These are phyloP conservation scores for Mucor plumbeus DNA, from an alignment of 371 early-diverging fungal species.

Conservation along the genomic window DNA sequence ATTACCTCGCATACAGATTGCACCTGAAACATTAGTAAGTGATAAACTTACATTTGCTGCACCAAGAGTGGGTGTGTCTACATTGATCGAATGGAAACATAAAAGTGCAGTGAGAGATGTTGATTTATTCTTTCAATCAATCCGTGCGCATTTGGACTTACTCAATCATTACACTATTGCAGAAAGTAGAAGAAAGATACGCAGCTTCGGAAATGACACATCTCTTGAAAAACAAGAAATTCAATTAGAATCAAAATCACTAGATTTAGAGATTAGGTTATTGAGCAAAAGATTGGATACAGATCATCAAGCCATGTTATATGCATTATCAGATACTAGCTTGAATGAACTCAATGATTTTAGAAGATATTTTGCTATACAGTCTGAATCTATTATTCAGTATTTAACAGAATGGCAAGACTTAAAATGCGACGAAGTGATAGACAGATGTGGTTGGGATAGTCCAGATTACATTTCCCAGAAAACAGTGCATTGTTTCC, in stretches of 20 bases:
- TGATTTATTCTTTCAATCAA: slow-evolving; percentile 33
- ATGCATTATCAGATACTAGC: slow-evolving; percentile 24
- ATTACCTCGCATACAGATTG: slow-evolving; percentile 47
- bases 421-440: slow-evolving; percentile 22
- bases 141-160: slow-evolving; percentile 30
- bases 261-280: slow-evolving; percentile 19
- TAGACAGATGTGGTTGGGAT: slow-evolving; percentile 37
- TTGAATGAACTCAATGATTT: slow-evolving; percentile 45
- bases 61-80: slow-evolving; percentile 18
- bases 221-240: not conserved
- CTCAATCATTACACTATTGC: slow-evolving; percentile 20
- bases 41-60: not conserved
- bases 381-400: slow-evolving; percentile 29
- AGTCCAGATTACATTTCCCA: slow-evolving; percentile 40
- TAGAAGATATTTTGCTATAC: slow-evolving; percentile 39
- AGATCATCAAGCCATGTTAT: slow-evolving; percentile 26
- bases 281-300: slow-evolving; percentile 27
- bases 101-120: slow-evolving; percentile 28
- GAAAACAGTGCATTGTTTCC: slow-evolving; percentile 71
- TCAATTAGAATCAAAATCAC: slow-evolving; percentile 1
- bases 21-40: not conserved
- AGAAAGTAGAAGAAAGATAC: slow-evolving; percentile 14
- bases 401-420: slow-evolving; percentile 43
- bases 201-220: not conserved
- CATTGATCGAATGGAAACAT: slow-evolving; percentile 17